phyloP scores from a whole-genome alignment of 164 flowering plant genomes.

The Berberis thunbergii region DNA sequence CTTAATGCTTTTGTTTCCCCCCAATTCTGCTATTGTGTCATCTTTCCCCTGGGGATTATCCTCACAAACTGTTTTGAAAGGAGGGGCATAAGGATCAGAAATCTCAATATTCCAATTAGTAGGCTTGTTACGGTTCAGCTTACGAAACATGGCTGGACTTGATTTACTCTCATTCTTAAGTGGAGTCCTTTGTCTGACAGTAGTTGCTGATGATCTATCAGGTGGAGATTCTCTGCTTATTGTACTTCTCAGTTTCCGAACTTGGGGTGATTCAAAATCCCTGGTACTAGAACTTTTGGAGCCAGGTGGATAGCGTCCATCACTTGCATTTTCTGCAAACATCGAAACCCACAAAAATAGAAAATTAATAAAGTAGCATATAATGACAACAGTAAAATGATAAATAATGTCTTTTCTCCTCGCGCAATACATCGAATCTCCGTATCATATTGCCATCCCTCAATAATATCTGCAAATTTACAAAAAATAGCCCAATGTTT shows the following conservation, averaged over 20 bases:
- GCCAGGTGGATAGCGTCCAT: slow-evolving; percentile 28
- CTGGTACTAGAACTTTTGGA: slow-evolving; percentile 18
- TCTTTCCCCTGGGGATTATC: slow-evolving; percentile 19
- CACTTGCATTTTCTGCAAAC: slow-evolving; percentile 37
- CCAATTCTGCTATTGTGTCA: slow-evolving; percentile 15
- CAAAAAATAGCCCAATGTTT: too few species aligned
- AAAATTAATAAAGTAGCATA: neutral
- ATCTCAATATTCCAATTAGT: slow-evolving; percentile 47
- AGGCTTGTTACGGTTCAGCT: slow-evolving; percentile 40
- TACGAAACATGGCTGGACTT: slow-evolving; percentile 28
- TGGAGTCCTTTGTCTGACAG: slow-evolving; percentile 34
- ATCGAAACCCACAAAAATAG: slow-evolving; percentile 7
- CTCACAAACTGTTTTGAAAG: slow-evolving; percentile 13
- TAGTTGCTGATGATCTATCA: slow-evolving; percentile 30
- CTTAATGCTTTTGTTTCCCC: slow-evolving; percentile 21
- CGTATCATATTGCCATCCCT: too few species aligned
- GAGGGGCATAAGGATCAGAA: slow-evolving; percentile 25
- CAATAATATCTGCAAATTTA: too few species aligned
- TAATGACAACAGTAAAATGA: neutral
- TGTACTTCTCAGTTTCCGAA: slow-evolving; percentile 19
- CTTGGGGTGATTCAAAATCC: slow-evolving; percentile 25
- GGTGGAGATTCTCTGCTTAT: slow-evolving; percentile 28
- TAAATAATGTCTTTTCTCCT: too few species aligned
- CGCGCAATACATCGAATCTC: too few species aligned
- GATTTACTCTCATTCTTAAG: slow-evolving; percentile 29